These are phyloP conservation scores for Lolium rigidum DNA, from an alignment of 176 grass and related monocot genomes.

Conservation along the genomic window DNA sequence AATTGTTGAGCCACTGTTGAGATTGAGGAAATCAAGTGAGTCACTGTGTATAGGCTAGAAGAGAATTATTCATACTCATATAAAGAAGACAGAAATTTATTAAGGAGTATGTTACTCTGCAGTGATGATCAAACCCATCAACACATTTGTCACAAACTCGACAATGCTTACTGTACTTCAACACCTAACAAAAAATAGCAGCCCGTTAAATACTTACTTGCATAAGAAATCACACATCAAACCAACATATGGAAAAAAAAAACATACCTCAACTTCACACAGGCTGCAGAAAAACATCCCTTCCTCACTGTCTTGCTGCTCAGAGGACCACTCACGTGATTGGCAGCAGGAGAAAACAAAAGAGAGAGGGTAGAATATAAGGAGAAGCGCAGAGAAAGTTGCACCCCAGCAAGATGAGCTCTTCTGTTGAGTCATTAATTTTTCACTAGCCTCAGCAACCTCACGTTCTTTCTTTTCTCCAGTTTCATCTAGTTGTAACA, in stretches of 20 bases:
- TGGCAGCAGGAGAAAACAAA: conserved; percentile 73
- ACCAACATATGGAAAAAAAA: conserved; percentile 23
- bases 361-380: conserved; percentile 71
- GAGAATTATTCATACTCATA: neutral
- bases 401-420: conserved; percentile 54
- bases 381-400: conserved; percentile 51
- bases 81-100: neutral
- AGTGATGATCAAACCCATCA: conserved; percentile 99
- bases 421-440: conserved; percentile 54
- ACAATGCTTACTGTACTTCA: conserved; percentile 98
- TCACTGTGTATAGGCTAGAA: conserved; percentile 27
- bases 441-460: conserved; percentile 33
- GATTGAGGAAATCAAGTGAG: conserved; percentile 28
- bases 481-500: conserved; percentile 43
- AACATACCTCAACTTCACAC: conserved; percentile 89
- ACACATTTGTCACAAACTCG: conserved; percentile 99
- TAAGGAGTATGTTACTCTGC: conserved; percentile 67
- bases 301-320: conserved; percentile 83
- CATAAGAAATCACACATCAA: conserved; percentile 32
- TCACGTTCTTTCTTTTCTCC: conserved; percentile 46
- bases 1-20: conserved; percentile 97
- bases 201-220: neutral
- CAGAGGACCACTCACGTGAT: conserved; percentile 70
- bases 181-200: conserved; percentile 59
- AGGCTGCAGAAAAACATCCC: conserved; percentile 99